Percentiles rank a stretch among this genome's conserved stretches.
Evolutionary conservation across 805 yeast species (phyloP).

Genomic region (Isabelozyma pseudorhagii): DNA sequence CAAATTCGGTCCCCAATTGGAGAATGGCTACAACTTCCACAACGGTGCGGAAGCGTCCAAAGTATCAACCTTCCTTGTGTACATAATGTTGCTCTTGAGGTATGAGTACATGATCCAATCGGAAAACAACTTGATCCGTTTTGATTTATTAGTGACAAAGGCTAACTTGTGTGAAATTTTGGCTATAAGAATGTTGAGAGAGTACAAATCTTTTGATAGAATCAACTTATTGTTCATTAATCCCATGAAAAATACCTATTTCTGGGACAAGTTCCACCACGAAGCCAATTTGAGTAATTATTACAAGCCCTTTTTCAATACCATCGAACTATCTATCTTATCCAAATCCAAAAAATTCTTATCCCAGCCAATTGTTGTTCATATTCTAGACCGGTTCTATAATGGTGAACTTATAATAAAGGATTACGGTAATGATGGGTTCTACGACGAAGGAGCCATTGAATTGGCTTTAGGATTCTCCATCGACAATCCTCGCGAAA

Average conservation of each 20-base stretch:
- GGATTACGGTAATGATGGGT: conserved; percentile 24
- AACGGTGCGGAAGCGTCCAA: conserved; percentile 10
- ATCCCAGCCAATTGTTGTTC: conserved; percentile 49
- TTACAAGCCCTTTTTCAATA: conserved; percentile 26
- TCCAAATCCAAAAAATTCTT: conserved; percentile 51
- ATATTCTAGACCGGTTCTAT: conserved; percentile 47
- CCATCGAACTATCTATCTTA: conserved; percentile 50
- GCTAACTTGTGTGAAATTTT: conserved; percentile 52
- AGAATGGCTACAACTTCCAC: not conserved
- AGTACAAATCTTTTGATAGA: conserved; percentile 39
- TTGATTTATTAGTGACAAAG: conserved; percentile 40
- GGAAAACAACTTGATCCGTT: conserved; percentile 34
- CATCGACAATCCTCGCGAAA: not conserved
- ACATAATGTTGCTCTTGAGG: conserved; percentile 30
- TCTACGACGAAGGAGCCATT: conserved; percentile 5
- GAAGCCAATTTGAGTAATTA: not conserved
- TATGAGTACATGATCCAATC: conserved; percentile 39
- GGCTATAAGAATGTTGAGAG: conserved; percentile 48
- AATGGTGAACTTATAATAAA: conserved; percentile 46
- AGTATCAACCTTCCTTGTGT: conserved; percentile 22
- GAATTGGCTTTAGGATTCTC: conserved; percentile 4
- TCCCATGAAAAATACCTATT: conserved; percentile 41
- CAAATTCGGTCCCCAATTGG: conserved; percentile 16
- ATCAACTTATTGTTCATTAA: conserved; percentile 44
- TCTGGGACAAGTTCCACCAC: conserved; percentile 7